Conservation (phyloP, 345 rosid species). For the Sisymbrium altissimum region DNA sequence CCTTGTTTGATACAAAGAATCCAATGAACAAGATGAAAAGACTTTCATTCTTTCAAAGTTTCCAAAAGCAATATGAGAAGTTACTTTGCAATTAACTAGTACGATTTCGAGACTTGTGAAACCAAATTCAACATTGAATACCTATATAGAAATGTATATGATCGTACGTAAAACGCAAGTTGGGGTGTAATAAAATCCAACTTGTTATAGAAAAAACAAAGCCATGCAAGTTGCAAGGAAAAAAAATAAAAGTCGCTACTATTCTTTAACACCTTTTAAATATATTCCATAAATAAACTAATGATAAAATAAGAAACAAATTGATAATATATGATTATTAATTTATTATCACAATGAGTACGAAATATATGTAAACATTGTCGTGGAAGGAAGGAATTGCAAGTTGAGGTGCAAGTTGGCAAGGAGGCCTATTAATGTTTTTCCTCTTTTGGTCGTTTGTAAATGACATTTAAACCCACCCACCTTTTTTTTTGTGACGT, state of each 20-base stretch:
- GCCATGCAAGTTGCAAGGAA: slow-evolving; percentile 33
- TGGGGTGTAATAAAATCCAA: slow-evolving; percentile 40
- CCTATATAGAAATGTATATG: not conserved
- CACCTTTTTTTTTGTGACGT: not conserved
- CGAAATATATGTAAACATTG: slow-evolving; percentile 28
- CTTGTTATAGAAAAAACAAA: slow-evolving; percentile 36
- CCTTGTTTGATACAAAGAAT: slow-evolving; percentile 6
- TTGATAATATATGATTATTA: slow-evolving; percentile 21
- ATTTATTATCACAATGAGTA: slow-evolving; percentile 23
- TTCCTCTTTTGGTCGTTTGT: slow-evolving; percentile 33
- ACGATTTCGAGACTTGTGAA: slow-evolving; percentile 28
- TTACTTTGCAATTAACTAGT: slow-evolving; percentile 15
- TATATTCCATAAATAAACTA: slow-evolving; percentile 13
- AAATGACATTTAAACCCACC: slow-evolving; percentile 31
- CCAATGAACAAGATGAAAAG: slow-evolving; percentile 23
- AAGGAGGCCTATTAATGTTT: slow-evolving; percentile 36
- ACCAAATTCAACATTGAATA: slow-evolving; percentile 14
- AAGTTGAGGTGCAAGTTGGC: slow-evolving; percentile 56
- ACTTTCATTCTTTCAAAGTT: slow-evolving; percentile 8
- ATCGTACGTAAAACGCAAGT: slow-evolving; percentile 39
- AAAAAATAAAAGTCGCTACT: slow-evolving; percentile 16
- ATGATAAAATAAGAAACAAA: slow-evolving; percentile 7
- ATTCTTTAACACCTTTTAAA: slow-evolving; percentile 21
- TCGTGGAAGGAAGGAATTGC: slow-evolving; percentile 37
- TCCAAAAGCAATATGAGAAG: slow-evolving; percentile 17